A percentile compares a stretch with the other conserved stretches of the same genome.
These are phyloP conservation scores for Eutrema yunnanense DNA, from an alignment of 345 rosid species.

Conservation along the genomic window DNA sequence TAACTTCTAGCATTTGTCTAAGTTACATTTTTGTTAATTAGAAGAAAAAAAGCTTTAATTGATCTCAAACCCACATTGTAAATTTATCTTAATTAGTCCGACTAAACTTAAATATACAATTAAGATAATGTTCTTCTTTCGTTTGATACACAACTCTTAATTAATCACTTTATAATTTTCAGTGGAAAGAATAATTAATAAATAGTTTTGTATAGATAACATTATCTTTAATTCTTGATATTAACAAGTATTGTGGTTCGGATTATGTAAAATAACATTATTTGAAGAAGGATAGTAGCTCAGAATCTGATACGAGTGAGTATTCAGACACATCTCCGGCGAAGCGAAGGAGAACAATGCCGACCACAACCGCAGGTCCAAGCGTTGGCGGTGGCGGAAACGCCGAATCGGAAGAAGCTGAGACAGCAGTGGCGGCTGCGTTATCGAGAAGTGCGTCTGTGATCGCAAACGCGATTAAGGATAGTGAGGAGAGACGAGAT, in stretches of 20 bases:
- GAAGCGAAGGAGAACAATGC: conserved; percentile 45
- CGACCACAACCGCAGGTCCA: conserved; percentile 23
- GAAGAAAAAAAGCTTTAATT: not conserved
- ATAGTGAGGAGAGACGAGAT: conserved; percentile 62
- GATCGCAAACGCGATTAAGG: conserved; percentile 71
- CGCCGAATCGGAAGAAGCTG: conserved; percentile 18
- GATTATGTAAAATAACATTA: not conserved
- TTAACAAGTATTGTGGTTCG: conserved; percentile 3
- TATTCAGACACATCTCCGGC: conserved; percentile 68
- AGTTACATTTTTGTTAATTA: not conserved
- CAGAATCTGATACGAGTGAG: conserved; percentile 80
- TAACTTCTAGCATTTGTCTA: conserved; percentile 12
- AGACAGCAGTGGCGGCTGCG: conserved; percentile 46
- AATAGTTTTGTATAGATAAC: not conserved
- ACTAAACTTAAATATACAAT: not conserved
- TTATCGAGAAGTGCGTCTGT: conserved; percentile 66
- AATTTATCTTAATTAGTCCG: not conserved
- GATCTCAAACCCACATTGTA: not conserved
- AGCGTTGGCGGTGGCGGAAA: conserved; percentile 4
- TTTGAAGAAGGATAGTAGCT: conserved; percentile 46
- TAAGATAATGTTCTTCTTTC: not conserved
- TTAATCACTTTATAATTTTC: not conserved
- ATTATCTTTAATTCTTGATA: not conserved
- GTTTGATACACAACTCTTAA: not conserved
- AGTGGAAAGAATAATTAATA: not conserved